Percentiles rank a stretch among this genome's conserved stretches.
Evolutionary conservation across 106 monocot genomes (phyloP).

Genomic region (Platanthera guangdongensis): DNA sequence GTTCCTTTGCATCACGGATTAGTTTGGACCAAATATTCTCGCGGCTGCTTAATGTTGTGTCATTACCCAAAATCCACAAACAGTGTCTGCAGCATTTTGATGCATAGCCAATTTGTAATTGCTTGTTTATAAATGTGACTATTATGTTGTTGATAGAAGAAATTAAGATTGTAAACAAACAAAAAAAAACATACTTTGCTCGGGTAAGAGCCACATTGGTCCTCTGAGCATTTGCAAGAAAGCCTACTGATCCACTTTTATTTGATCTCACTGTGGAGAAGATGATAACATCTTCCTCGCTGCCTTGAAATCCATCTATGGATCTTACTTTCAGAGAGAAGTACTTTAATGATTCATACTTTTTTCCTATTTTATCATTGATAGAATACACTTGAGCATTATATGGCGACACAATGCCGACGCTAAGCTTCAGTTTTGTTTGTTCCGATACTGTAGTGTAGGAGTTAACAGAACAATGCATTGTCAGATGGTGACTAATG

Average conservation of each 20-base stretch:
- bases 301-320: no score
- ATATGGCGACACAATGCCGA: no score
- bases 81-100: constrained; percentile 13
- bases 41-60: constrained; percentile 12
- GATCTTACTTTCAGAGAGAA: no score
- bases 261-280: constrained; percentile 48
- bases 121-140: background rate
- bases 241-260: constrained; percentile 34
- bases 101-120: background rate
- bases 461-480: background rate
- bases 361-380: background rate
- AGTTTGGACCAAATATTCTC: constrained; percentile 20
- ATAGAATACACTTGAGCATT: no score
- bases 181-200: constrained; percentile 9
- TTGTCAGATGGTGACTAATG: background rate
- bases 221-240: constrained; percentile 36
- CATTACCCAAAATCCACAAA: constrained; percentile 30
- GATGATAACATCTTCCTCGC: no score
- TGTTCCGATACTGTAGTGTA: constrained; percentile 14
- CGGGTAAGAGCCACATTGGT: constrained; percentile 66
- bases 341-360: no score
- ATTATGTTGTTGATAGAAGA: no score
- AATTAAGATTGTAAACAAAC: no score
- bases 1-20: constrained; percentile 17
- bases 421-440: background rate